Percentiles rank a stretch among this genome's conserved stretches.
phyloP scores from a whole-genome alignment of 306 rosid species.

The Hippophae gyantsensis region DNA sequence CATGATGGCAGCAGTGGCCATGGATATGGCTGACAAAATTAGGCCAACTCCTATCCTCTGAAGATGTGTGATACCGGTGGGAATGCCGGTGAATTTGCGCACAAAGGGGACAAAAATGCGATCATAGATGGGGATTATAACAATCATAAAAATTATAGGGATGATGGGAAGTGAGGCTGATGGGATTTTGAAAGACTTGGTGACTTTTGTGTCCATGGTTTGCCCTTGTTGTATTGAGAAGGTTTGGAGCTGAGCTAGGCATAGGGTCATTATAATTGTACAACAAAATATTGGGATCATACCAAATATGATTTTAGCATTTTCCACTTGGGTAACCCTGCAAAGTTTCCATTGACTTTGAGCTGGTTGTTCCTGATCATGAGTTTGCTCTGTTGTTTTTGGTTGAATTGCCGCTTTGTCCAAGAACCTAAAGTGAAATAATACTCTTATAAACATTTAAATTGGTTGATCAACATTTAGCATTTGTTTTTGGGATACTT shows the following conservation, averaged over 20 bases:
- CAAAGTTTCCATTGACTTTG: slow-evolving; percentile 55
- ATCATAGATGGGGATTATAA: slow-evolving; percentile 62
- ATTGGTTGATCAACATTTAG: no score
- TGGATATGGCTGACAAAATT: slow-evolving; percentile 55
- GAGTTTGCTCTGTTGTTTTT: no score
- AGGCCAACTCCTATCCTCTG: slow-evolving; percentile 67
- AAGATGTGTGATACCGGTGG: slow-evolving; percentile 75
- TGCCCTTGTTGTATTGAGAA: slow-evolving; percentile 64
- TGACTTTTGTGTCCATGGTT: slow-evolving; percentile 46
- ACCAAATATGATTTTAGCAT: slow-evolving; percentile 68
- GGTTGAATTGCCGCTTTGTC: slow-evolving; percentile 47
- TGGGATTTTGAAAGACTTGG: slow-evolving; percentile 54
- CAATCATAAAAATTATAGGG: slow-evolving; percentile 49
- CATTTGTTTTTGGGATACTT: no score
- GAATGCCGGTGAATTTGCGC: slow-evolving; percentile 64
- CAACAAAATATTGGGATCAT: slow-evolving; percentile 78
- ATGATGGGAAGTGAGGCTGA: slow-evolving; percentile 59
- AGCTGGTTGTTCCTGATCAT: slow-evolving; percentile 12
- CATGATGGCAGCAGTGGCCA: slow-evolving; percentile 46
- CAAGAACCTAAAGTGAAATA: slow-evolving; percentile 39
- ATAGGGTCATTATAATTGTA: slow-evolving; percentile 74
- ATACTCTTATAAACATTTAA: not conserved
- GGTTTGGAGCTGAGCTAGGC: slow-evolving; percentile 84
- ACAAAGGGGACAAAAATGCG: slow-evolving; percentile 51
- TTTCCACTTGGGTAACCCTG: slow-evolving; percentile 81